Conservation (phyloP, 257 asterid genomes). For the Scutellaria barbata region DNA sequence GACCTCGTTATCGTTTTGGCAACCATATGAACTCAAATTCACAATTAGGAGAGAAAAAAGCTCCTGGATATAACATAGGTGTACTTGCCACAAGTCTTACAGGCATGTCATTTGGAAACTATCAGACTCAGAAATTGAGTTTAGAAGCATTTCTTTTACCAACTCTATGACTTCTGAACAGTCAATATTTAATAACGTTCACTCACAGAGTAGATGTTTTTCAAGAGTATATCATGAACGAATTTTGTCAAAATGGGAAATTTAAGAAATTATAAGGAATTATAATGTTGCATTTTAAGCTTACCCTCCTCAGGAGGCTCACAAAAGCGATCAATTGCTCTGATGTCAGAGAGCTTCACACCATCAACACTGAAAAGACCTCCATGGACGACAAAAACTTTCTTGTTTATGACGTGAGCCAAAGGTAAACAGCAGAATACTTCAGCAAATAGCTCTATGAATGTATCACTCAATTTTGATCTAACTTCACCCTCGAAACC, state of each 20-base stretch:
- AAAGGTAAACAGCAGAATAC: constrained; percentile 97
- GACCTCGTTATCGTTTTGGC: neutral
- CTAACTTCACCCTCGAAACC: constrained; percentile 99
- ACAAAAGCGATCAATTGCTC: constrained; percentile 85
- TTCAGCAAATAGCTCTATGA: constrained; percentile 95
- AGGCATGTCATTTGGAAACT: neutral
- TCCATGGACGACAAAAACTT: constrained; percentile 94
- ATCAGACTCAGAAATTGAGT: neutral
- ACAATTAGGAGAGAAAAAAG: neutral
- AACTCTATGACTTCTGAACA: neutral
- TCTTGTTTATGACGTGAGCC: constrained; percentile 86
- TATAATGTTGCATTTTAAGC: constrained; percentile 31
- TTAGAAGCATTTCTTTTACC: constrained; percentile 15
- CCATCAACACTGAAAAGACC: constrained; percentile 99
- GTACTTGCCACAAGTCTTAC: neutral
- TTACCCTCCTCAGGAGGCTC: constrained; percentile 99
- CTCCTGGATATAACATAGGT: neutral
- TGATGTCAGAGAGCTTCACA: constrained; percentile 89
- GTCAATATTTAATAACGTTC: neutral
- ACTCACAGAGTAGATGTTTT: neutral
- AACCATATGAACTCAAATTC: neutral
- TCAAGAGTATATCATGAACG: neutral
- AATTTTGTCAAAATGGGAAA: neutral
- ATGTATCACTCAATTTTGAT: constrained; percentile 83
- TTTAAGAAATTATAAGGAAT: constrained; percentile 12